Base-by-base conservation (phyloP, 495 filamentous ascomycete genomes). In the Aspergillus diversus region DNA sequence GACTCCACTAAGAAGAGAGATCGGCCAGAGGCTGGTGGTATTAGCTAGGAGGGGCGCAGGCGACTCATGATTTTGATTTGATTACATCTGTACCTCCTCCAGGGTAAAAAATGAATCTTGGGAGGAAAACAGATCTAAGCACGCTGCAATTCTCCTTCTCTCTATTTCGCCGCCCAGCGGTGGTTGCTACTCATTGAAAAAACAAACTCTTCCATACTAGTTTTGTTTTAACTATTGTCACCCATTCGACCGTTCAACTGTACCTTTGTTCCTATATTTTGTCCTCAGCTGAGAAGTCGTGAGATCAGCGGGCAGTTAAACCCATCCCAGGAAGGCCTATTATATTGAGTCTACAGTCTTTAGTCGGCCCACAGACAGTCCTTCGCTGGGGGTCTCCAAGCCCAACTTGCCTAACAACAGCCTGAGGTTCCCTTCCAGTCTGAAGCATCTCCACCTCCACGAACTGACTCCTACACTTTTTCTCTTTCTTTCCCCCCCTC, bases 361-460 rank as follows among this genome's bases (percentile, higher is more conserved):
- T 11, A 59, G 50, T 59, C 48, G 63, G 63, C 56, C 61, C 56
- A 57, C 56, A 50, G 61, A 43, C 39, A 47, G 43, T 37, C 52
- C 43, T 56, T 51, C 33, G 21, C 46, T 47, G 48, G 57, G 16
- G 50, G 17, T 31, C 33, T 60, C 58, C 58, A 63, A 63, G 61
- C 50, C 55, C 61, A 59, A 59, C 57, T 37, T 32, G 33, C 33
- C 47, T 49, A 54, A 47, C 46, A 52, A 46, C 47, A 57, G 63
- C 57, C 58, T 65, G 57, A 65, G 63, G 57, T 59, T 46, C 33
- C 42, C 63, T 12, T n/a, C 39, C 11, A 34, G 16, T 33, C 31
- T 54, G 51, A 54, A 46, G 51, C 59, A 43, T 54, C 63, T 66
- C 63, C 59, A 51, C 59, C 59, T 62, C 59, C 64, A 62, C 64